Conservation (phyloP, 2,329 filamentous ascomycete species). For the Pyrenochaeta sp. region DNA sequence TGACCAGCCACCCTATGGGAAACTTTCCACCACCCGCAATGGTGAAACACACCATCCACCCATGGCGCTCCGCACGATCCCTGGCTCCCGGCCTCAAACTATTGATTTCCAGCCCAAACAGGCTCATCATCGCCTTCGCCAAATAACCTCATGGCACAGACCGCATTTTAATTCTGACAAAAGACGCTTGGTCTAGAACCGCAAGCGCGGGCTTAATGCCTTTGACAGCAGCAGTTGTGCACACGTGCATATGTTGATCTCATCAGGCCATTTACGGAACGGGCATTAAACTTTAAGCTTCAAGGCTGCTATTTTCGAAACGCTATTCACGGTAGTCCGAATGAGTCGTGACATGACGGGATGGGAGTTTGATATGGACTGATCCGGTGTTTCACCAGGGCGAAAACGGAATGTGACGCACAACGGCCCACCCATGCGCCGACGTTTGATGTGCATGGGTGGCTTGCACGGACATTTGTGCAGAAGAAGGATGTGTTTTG, state of each 20-base stretch:
- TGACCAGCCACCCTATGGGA: not conserved
- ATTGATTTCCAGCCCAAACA: conserved; percentile 7
- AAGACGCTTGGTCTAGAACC: not conserved
- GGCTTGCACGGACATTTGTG: not conserved
- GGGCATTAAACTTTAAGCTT: not conserved
- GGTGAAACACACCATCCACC: conserved; percentile 13
- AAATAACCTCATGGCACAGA: not conserved
- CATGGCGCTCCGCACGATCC: not conserved
- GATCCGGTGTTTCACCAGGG: conserved; percentile 15
- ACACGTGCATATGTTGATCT: not conserved
- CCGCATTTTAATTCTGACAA: not conserved
- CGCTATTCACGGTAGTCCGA: not conserved
- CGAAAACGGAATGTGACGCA: conserved; percentile 12
- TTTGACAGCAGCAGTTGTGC: not conserved
- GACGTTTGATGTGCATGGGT: not conserved
- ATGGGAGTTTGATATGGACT: not conserved
- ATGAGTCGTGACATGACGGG: not conserved
- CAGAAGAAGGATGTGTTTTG: not conserved
- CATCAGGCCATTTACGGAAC: not conserved
- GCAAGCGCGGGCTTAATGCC: not conserved
- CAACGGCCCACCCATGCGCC: conserved; percentile 8
- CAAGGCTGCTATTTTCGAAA: conserved; percentile 6
- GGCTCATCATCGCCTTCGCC: not conserved
- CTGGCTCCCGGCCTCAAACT: conserved; percentile 4
- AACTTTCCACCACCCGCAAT: conserved; percentile 2